These are phyloP conservation scores for Claviceps citrina DNA, from an alignment of 2,329 filamentous ascomycete genomes.

Conservation along the genomic window DNA sequence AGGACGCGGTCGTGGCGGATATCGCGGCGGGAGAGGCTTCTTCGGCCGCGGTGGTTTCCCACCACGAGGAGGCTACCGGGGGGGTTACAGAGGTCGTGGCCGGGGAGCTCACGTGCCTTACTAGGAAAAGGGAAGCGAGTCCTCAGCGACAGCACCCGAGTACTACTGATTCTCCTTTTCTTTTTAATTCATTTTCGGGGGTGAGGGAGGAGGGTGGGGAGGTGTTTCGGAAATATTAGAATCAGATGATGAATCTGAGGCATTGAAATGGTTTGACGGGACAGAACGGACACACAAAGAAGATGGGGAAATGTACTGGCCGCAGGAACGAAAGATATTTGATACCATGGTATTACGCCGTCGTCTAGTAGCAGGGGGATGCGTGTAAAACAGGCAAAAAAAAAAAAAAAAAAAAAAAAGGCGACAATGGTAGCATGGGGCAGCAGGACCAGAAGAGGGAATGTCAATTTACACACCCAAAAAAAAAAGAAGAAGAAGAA, in stretches of 20 bases:
- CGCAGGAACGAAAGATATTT: conserved; percentile 1
- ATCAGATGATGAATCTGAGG: background rate
- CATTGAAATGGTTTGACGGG: background rate
- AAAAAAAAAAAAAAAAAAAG: background rate
- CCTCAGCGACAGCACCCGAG: conserved; percentile 9
- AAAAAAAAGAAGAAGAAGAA: background rate
- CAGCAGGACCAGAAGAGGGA: background rate
- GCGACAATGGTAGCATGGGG: too few relatives aligned
- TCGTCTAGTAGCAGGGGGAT: background rate
- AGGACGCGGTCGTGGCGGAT: conserved; percentile 48
- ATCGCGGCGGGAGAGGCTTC: conserved; percentile 35
- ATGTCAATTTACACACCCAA: too few relatives aligned
- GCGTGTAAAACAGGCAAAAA: background rate
- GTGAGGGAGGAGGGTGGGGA: too few relatives aligned
- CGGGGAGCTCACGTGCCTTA: conserved; percentile 48
- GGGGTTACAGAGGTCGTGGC: conserved; percentile 50
- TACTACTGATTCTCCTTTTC: conserved; percentile 2
- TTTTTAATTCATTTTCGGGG: background rate
- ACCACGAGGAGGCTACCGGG: conserved; percentile 46
- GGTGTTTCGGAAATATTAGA: background rate
- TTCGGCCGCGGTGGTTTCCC: conserved; percentile 38
- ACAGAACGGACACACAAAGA: background rate
- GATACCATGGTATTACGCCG: background rate
- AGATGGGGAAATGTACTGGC: conserved; percentile 1
- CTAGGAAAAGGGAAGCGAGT: conserved; percentile 28